These are phyloP conservation scores for Chimonanthus salicifolius DNA, from an alignment of 164 flowering plant species.

Conservation along the genomic window DNA sequence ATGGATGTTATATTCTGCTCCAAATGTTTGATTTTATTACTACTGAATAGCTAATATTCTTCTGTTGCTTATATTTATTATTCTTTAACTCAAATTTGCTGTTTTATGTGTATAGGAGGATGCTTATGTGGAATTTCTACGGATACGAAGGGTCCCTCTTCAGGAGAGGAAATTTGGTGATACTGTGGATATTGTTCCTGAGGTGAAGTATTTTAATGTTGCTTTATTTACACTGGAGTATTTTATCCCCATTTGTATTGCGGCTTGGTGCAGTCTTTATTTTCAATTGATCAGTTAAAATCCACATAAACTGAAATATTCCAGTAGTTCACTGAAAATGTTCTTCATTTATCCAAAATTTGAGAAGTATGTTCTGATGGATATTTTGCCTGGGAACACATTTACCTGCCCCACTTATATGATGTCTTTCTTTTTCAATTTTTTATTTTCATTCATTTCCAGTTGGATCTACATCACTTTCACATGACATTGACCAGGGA, in stretches of 20 bases:
- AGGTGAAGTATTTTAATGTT: conserved; percentile 17
- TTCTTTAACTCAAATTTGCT: not conserved
- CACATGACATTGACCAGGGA: too few relatives aligned
- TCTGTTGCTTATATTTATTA: not conserved
- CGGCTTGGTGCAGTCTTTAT: not conserved
- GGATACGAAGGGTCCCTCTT: conserved; percentile 66
- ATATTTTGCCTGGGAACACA: too few relatives aligned
- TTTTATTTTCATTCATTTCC: too few relatives aligned
- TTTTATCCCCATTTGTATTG: not conserved
- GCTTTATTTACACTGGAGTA: not conserved
- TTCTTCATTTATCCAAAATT: too few relatives aligned
- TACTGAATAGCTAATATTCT: not conserved
- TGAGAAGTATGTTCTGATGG: too few relatives aligned
- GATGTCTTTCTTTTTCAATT: too few relatives aligned
- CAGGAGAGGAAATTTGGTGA: conserved; percentile 54
- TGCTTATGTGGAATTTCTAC: conserved; percentile 79
- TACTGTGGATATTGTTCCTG: conserved; percentile 55
- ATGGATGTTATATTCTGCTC: not conserved
- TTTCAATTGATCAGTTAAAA: not conserved
- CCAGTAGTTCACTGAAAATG: too few relatives aligned
- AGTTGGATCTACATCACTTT: too few relatives aligned
- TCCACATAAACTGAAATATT: too few relatives aligned
- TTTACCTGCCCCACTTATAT: too few relatives aligned
- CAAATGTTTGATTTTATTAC: not conserved
- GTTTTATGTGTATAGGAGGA: conserved; percentile 55